These are phyloP conservation scores for Verbena officinalis DNA, from an alignment of 257 asterid genomes.

Conservation along the genomic window DNA sequence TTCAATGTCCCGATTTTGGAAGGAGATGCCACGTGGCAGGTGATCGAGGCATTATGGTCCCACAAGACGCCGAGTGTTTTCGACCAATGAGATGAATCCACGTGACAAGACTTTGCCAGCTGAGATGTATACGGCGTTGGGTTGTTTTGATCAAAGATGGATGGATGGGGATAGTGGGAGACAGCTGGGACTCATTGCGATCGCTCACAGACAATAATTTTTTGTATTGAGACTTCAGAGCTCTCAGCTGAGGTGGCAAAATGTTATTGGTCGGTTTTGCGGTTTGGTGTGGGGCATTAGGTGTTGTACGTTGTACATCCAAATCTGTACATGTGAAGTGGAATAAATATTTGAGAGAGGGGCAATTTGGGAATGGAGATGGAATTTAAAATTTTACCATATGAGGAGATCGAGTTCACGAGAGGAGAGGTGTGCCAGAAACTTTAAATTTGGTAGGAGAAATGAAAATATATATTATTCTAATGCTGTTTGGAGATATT, in stretches of 20 bases:
- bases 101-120: conserved; percentile 35
- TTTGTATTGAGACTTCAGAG: too few species aligned
- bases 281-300: conserved; percentile 3
- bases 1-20: conserved; percentile 50
- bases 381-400: too few species aligned
- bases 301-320: conserved; percentile 18
- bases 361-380: background rate
- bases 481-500: too few species aligned
- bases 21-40: conserved; percentile 90
- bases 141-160: conserved; percentile 32
- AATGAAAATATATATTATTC: background rate
- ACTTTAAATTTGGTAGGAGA: conserved; percentile 15
- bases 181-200: conserved; percentile 56
- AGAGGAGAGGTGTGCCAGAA: conserved; percentile 41
- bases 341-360: background rate
- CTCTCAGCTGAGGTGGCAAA: conserved; percentile 27
- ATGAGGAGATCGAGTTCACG: conserved; percentile 9
- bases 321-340: conserved; percentile 22
- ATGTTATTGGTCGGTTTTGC: conserved; percentile 9
- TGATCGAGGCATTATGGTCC: conserved; percentile 55
- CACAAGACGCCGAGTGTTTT: conserved; percentile 37
- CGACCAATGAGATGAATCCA: background rate
- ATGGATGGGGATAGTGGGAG: conserved; percentile 24
- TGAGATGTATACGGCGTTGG: background rate
- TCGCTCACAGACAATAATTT: background rate